Evolutionary conservation across 768 basidiomycete genomes (phyloP).

Genomic region (Kwoniella sp.): DNA sequence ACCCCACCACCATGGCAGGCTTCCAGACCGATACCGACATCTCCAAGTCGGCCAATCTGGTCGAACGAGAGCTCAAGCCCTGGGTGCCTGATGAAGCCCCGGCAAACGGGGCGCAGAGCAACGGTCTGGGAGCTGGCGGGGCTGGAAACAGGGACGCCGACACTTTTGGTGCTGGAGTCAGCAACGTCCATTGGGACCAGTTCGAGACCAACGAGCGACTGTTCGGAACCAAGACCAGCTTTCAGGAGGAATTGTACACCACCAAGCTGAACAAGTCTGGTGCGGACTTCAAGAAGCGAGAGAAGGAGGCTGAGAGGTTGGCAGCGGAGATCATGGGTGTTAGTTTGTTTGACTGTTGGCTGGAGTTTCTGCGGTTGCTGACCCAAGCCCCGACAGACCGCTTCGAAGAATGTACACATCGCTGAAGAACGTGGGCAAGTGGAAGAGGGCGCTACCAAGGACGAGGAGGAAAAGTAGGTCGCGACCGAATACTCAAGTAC

Average conservation of each 20-base stretch:
- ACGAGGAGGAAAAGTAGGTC: constrained; percentile 93
- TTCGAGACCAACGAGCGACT: constrained; percentile 54
- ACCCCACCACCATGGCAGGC: constrained; percentile 2
- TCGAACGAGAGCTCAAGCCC: constrained; percentile 40
- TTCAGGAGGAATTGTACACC: constrained; percentile 91
- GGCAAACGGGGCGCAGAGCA: constrained; percentile 2
- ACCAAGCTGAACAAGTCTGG: constrained; percentile 82
- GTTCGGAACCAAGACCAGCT: constrained; percentile 86
- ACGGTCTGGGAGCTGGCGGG: constrained; percentile 5
- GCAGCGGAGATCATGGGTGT: constrained; percentile 89
- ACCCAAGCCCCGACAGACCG: constrained; percentile 3
- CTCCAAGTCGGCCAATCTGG: constrained; percentile 14
- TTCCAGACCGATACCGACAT: constrained; percentile 46
- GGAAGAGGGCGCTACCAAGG: constrained; percentile 63
- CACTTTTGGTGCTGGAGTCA: constrained; percentile 33
- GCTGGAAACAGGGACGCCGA: constrained; percentile 28
- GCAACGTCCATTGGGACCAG: constrained; percentile 44
- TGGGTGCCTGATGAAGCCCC: constrained; percentile 28
- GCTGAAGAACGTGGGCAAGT: constrained; percentile 73
- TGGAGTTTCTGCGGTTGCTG: background rate
- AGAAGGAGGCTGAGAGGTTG: constrained; percentile 77
- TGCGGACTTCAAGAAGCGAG: constrained; percentile 81
- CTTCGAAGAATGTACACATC: constrained; percentile 71
- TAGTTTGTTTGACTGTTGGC: constrained; percentile 41
- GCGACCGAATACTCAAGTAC: background rate